These are phyloP conservation scores for Trichoderma erinaceum DNA, from an alignment of 495 filamentous ascomycete species.

Conservation along the genomic window DNA sequence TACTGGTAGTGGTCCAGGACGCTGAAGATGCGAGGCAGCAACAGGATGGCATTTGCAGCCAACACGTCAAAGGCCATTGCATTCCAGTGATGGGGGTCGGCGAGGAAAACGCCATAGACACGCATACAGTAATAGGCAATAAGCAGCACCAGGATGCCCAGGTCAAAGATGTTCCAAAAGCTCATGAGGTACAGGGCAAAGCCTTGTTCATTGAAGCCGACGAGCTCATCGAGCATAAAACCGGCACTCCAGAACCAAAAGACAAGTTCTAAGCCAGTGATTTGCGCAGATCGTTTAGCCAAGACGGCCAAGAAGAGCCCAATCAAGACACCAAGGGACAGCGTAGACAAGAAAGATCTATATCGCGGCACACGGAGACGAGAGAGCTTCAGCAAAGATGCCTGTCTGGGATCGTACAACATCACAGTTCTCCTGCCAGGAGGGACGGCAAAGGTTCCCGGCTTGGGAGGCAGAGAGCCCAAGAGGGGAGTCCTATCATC, in stretches of 20 bases:
- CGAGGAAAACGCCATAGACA: conserved; percentile 73
- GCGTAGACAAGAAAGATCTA: conserved; percentile 77
- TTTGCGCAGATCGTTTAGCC: conserved; percentile 58
- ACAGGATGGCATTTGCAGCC: conserved; percentile 77
- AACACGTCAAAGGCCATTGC: conserved; percentile 85
- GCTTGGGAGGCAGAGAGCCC: conserved; percentile 35
- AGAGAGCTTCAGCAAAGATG: conserved; percentile 85
- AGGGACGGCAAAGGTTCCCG: conserved; percentile 31
- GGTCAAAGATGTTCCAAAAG: conserved; percentile 92
- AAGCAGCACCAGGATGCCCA: conserved; percentile 80
- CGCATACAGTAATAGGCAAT: conserved; percentile 84
- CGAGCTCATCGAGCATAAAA: conserved; percentile 93
- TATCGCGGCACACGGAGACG: conserved; percentile 84
- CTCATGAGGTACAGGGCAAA: conserved; percentile 94
- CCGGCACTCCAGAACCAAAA: conserved; percentile 98
- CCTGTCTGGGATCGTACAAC: conserved; percentile 84
- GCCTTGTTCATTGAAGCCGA: conserved; percentile 88
- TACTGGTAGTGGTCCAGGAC: conserved; percentile 90
- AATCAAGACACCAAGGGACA: conserved; percentile 74
- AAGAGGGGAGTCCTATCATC: conserved; percentile 38
- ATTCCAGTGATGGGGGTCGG: conserved; percentile 62
- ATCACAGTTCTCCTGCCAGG: conserved; percentile 64
- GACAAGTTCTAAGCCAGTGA: conserved; percentile 73
- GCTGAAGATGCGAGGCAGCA: conserved; percentile 86
- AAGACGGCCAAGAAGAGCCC: conserved; percentile 78